Evolutionary conservation across 208 protist genomes (phyloP).

Genomic region (Naegleria lovaniensis): DNA sequence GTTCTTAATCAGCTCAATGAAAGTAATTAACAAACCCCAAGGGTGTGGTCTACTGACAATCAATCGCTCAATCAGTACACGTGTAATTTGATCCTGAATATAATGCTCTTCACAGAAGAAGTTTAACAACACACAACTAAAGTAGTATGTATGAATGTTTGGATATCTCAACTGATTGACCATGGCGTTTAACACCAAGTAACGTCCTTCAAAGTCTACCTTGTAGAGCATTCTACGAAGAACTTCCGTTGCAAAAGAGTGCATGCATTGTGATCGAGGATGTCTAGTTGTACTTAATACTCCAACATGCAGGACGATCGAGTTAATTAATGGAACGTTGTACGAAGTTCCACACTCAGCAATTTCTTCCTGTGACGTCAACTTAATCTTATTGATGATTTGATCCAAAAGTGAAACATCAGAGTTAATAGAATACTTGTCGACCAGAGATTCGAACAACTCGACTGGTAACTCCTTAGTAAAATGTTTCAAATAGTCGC

Average conservation of each 20-base stretch:
- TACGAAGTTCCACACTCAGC: constrained; percentile 45
- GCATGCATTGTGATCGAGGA: not conserved
- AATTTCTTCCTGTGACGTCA: not conserved
- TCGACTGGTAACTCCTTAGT: not conserved
- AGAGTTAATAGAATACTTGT: not conserved
- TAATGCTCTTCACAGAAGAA: constrained; percentile 84
- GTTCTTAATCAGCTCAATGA: constrained; percentile 98
- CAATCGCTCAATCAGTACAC: constrained; percentile 91
- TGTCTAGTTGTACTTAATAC: constrained; percentile 51
- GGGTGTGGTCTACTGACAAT: constrained; percentile 96
- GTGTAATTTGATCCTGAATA: constrained; percentile 92
- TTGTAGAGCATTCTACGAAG: constrained; percentile 83
- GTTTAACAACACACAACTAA: constrained; percentile 88
- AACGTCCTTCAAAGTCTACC: constrained; percentile 83
- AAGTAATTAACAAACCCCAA: constrained; percentile 98
- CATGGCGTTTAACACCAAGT: constrained; percentile 91
- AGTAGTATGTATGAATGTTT: constrained; percentile 99
- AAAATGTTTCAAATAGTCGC: constrained; percentile 43
- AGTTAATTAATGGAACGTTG: constrained; percentile 85
- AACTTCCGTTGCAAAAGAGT: constrained; percentile 80
- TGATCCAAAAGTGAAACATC: not conserved
- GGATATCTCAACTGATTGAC: constrained; percentile 98
- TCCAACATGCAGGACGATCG: constrained; percentile 92
- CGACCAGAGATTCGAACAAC: not conserved
- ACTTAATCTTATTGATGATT: not conserved